Conservation (phyloP, 2,329 filamentous ascomycete genomes). For the Saccharata proteae region DNA sequence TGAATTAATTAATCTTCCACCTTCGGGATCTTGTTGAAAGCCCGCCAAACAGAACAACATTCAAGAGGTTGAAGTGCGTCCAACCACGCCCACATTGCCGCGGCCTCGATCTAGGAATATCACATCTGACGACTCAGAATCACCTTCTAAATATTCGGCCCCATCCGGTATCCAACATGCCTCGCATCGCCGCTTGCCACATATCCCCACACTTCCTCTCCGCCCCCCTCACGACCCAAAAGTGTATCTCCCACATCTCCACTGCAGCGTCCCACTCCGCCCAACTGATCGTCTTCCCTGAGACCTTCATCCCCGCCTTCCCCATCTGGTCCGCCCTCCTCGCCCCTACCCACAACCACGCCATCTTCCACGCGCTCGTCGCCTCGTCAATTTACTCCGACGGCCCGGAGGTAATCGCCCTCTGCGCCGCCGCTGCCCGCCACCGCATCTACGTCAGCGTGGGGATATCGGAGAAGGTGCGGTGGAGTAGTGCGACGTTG, state of each 20-base stretch:
- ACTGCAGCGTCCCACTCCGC: slow-evolving; percentile 32
- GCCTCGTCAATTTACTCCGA: slow-evolving; percentile 34
- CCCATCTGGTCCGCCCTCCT: slow-evolving; percentile 39
- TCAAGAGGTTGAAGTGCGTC: too few species aligned
- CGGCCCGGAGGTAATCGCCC: slow-evolving; percentile 32
- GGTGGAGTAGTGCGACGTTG: slow-evolving; percentile 32
- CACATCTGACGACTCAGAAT: too few species aligned
- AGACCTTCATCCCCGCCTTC: slow-evolving; percentile 42
- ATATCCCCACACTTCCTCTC: slow-evolving; percentile 35
- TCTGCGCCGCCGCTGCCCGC: slow-evolving; percentile 29
- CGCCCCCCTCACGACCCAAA: slow-evolving; percentile 33
- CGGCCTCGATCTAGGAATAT: too few species aligned
- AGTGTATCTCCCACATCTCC: slow-evolving; percentile 34
- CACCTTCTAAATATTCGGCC: too few species aligned
- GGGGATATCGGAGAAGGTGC: slow-evolving; percentile 38
- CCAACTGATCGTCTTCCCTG: slow-evolving; percentile 42
- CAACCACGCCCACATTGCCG: too few species aligned
- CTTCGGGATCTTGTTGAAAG: too few species aligned
- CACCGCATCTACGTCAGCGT: slow-evolving; percentile 32
- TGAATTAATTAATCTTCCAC: too few species aligned
- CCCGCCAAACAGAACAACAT: too few species aligned
- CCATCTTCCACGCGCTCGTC: slow-evolving; percentile 36
- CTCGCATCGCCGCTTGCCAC: slow-evolving; percentile 19
- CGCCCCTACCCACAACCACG: slow-evolving; percentile 39
- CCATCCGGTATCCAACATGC: too few species aligned